A percentile compares a stretch with the other conserved stretches of the same genome.
These are phyloP conservation scores for Nissolia schottii DNA, from an alignment of 306 rosid species.

Conservation along the genomic window DNA sequence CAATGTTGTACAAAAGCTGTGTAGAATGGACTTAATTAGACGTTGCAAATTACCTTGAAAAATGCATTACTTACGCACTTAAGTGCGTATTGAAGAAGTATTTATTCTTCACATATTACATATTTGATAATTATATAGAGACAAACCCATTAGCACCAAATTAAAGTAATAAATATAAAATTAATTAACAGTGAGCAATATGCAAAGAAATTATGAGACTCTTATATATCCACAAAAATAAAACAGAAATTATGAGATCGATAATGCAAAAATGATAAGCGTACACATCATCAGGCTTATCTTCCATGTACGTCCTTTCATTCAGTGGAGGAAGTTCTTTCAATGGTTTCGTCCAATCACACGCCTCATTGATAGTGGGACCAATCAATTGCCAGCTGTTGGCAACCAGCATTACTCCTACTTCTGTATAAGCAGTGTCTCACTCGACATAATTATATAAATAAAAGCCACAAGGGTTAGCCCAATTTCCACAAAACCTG, in stretches of 20 bases:
- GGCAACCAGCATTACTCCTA: neutral
- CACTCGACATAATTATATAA: neutral
- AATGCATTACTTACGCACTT: neutral
- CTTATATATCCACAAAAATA: too few relatives aligned
- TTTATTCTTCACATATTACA: too few relatives aligned
- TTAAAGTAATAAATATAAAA: too few relatives aligned
- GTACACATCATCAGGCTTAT: neutral
- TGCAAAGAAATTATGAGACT: too few relatives aligned
- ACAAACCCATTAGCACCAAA: neutral
- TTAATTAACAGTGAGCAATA: neutral
- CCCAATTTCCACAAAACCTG: neutral
- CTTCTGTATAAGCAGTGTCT: neutral
- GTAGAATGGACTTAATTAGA: neutral
- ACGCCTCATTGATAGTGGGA: neutral
- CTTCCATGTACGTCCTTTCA: neutral
- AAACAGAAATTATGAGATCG: neutral
- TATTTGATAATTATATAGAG: too few relatives aligned
- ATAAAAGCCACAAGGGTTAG: neutral
- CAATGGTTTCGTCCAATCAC: slow-evolving; percentile 7
- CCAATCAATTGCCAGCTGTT: slow-evolving; percentile 12
- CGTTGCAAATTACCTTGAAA: neutral
- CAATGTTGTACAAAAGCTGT: neutral
- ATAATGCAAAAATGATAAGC: neutral
- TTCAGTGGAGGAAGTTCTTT: neutral
- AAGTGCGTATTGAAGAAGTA: too few relatives aligned